These are phyloP conservation scores for Epichloe baconii DNA, from an alignment of 2,329 filamentous ascomycete species.

Conservation along the genomic window DNA sequence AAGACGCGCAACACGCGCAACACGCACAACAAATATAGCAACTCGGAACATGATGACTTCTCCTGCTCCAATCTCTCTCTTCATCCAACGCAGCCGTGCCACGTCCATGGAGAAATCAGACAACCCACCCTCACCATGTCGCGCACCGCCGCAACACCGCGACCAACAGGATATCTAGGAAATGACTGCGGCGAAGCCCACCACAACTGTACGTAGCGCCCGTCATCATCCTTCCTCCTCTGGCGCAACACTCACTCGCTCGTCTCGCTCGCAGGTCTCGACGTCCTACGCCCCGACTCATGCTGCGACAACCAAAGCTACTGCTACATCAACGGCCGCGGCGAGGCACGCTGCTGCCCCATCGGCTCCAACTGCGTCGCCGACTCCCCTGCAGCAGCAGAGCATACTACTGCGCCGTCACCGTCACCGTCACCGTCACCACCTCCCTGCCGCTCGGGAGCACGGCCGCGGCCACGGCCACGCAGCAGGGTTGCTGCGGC, in stretches of 20 bases:
- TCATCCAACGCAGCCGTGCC: too few species aligned
- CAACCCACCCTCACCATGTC: neutral
- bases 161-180: neutral
- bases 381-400: slow-evolving; percentile 23
- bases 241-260: too few species aligned
- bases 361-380: slow-evolving; percentile 27
- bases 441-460: slow-evolving; percentile 10
- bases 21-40: too few species aligned
- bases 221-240: neutral
- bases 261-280: slow-evolving; percentile 23
- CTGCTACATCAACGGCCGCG: slow-evolving; percentile 28
- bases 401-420: slow-evolving; percentile 21
- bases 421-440: slow-evolving; percentile 15
- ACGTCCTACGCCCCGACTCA: slow-evolving; percentile 22
- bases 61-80: too few species aligned
- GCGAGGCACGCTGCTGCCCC: slow-evolving; percentile 26
- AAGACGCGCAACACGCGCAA: neutral
- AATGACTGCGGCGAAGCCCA: slow-evolving; percentile 14
- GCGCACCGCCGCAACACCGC: neutral
- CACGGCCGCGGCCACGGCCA: slow-evolving; percentile 6
- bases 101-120: too few species aligned
- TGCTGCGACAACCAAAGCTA: slow-evolving; percentile 33
- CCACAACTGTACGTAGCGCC: slow-evolving; percentile 16
- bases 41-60: too few species aligned
- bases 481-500: slow-evolving; percentile 23